Percentiles rank a stretch among this genome's conserved stretches.
Conservation (phyloP, 352 stramenopile species). For the Aphanomyces astaci region DNA sequence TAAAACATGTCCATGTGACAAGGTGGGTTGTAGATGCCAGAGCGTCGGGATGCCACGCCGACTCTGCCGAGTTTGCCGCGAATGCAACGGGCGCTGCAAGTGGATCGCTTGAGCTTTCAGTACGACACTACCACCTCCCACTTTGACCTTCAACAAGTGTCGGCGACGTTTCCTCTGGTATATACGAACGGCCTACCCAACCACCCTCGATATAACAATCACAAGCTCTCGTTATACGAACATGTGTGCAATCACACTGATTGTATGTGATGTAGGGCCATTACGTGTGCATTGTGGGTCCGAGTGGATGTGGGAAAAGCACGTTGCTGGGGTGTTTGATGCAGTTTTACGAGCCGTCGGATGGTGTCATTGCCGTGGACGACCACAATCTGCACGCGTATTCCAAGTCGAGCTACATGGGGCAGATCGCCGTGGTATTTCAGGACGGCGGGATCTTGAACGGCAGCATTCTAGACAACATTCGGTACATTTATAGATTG, state of each 20-base stretch:
- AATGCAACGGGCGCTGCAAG: neutral
- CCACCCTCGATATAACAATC: no score
- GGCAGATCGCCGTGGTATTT: constrained; percentile 79
- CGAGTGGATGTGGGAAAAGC: neutral
- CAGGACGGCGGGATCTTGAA: constrained; percentile 83
- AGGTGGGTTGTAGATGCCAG: constrained; percentile 32
- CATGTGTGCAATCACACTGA: no score
- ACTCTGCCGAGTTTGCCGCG: neutral
- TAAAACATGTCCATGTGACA: neutral
- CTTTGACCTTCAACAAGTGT: constrained; percentile 62
- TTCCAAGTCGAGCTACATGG: constrained; percentile 80
- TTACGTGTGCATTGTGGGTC: neutral
- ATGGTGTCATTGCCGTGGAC: constrained; percentile 69
- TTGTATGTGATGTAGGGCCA: neutral
- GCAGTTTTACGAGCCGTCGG: constrained; percentile 45
- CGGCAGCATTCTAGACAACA: constrained; percentile 81
- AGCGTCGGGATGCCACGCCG: constrained; percentile 35
- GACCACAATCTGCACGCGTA: constrained; percentile 81
- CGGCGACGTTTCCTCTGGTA: constrained; percentile 40
- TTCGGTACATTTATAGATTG: constrained; percentile 40
- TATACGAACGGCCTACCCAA: no score
- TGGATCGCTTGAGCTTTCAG: constrained; percentile 8
- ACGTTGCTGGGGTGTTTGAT: neutral
- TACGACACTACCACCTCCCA: neutral
- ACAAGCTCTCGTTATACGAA: no score